Evolutionary conservation across 148 eudicot species (phyloP).

Genomic region (Polygonum maritimum): DNA sequence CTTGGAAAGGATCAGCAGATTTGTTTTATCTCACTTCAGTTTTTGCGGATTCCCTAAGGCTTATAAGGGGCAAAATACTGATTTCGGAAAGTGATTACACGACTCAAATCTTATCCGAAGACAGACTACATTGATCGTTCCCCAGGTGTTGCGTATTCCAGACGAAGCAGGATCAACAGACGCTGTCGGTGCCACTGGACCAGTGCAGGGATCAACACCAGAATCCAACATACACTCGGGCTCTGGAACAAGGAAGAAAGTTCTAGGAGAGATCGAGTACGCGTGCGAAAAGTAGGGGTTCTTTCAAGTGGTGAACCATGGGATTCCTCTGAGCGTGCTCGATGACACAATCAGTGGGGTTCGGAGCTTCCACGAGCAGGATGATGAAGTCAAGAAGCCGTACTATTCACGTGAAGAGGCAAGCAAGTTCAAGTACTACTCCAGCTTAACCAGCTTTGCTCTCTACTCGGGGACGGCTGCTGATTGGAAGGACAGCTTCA

Average conservation of each 20-base stretch:
- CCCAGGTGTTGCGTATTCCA: no score
- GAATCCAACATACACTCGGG: not conserved
- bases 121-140: no score
- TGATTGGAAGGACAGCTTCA: conserved; percentile 9
- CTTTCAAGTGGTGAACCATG: conserved; percentile 43
- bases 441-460: not conserved
- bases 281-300: conserved; percentile 33
- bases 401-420: conserved; percentile 2
- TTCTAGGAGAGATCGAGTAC: conserved; percentile 11
- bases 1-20: no score
- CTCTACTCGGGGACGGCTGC: not conserved
- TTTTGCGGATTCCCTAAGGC: no score
- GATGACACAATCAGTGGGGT: conserved; percentile 25
- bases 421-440: not conserved
- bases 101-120: no score
- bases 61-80: no score
- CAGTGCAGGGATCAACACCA: no score
- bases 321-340: conserved; percentile 16
- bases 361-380: conserved; percentile 15
- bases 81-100: no score
- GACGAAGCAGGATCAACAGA: no score
- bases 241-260: not conserved
- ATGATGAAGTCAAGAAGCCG: not conserved
- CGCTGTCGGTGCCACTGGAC: no score
- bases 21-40: no score